Conservation (phyloP, 257 asterid species). For the Solanum neorickii region DNA sequence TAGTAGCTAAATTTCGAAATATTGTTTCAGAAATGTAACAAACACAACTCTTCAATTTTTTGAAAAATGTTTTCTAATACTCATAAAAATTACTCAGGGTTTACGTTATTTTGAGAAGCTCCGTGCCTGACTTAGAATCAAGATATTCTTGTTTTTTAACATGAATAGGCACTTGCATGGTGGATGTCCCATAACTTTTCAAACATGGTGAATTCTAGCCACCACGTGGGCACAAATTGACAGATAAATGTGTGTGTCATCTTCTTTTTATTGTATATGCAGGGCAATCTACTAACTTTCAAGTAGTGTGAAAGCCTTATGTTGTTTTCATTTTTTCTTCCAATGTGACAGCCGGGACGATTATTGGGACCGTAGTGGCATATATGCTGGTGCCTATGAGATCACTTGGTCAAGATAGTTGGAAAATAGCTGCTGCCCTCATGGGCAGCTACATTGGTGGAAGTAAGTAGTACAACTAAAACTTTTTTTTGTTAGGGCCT, state of each 20-base stretch:
- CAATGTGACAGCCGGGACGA: slow-evolving; percentile 59
- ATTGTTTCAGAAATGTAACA: neutral
- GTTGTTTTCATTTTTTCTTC: neutral
- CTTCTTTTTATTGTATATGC: neutral
- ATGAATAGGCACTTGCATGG: neutral
- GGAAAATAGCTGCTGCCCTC: slow-evolving; percentile 84
- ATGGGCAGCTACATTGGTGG: slow-evolving; percentile 95
- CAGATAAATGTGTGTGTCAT: neutral
- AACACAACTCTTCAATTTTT: neutral
- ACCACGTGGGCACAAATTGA: neutral
- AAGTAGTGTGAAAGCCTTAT: neutral
- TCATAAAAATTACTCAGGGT: neutral
- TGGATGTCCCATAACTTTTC: neutral
- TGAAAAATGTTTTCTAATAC: neutral
- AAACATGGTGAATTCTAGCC: neutral
- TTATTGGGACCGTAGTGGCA: slow-evolving; percentile 58
- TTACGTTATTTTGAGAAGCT: neutral
- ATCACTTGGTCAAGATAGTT: slow-evolving; percentile 71
- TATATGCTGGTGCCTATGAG: slow-evolving; percentile 72
- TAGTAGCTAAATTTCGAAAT: neutral
- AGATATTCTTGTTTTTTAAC: neutral
- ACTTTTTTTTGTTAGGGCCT: neutral
- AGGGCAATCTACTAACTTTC: neutral
- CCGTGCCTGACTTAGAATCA: neutral
- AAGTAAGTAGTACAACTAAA: slow-evolving; percentile 29